Percentiles rank a stretch among this genome's conserved stretches.
These are phyloP conservation scores for Ogataea sp. DNA, from an alignment of 805 yeast genomes.

Conservation along the genomic window DNA sequence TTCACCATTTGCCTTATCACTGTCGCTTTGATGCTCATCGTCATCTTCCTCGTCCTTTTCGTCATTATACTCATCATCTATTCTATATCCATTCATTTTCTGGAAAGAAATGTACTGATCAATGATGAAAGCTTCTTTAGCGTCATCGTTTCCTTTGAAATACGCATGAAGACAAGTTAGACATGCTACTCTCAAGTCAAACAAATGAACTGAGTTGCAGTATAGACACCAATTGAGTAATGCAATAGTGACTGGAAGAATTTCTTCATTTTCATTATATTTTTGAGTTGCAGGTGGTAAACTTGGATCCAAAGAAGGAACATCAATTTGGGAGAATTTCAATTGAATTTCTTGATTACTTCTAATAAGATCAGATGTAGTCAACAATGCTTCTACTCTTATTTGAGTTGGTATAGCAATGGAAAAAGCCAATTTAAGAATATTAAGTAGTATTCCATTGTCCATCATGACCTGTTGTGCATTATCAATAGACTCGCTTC, in stretches of 20 bases:
- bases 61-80: conserved; percentile 5
- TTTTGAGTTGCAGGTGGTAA: conserved; percentile 23
- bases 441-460: conserved; percentile 56
- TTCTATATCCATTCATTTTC: conserved; percentile 15
- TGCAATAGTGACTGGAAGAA: conserved; percentile 66
- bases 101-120: conserved; percentile 52
- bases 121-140: conserved; percentile 52
- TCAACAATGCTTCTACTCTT: conserved; percentile 59
- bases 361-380: conserved; percentile 71
- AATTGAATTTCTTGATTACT: conserved; percentile 61
- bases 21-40: conserved; percentile 1
- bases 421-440: conserved; percentile 64
- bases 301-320: conserved; percentile 79
- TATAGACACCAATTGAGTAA: conserved; percentile 76
- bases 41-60: conserved; percentile 1
- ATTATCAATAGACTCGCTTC: conserved; percentile 49
- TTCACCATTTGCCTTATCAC: conserved; percentile 1
- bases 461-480: conserved; percentile 57
- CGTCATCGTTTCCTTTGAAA: conserved; percentile 53
- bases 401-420: conserved; percentile 55
- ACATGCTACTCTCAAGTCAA: conserved; percentile 75
- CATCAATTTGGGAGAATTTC: conserved; percentile 75
- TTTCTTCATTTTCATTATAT: conserved; percentile 20
- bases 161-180: conserved; percentile 58
- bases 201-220: conserved; percentile 75